A percentile compares a stretch with the other conserved stretches of the same genome.
These are phyloP conservation scores for Oryza meridionalis DNA, from an alignment of 176 grass and related monocot species.

Conservation along the genomic window DNA sequence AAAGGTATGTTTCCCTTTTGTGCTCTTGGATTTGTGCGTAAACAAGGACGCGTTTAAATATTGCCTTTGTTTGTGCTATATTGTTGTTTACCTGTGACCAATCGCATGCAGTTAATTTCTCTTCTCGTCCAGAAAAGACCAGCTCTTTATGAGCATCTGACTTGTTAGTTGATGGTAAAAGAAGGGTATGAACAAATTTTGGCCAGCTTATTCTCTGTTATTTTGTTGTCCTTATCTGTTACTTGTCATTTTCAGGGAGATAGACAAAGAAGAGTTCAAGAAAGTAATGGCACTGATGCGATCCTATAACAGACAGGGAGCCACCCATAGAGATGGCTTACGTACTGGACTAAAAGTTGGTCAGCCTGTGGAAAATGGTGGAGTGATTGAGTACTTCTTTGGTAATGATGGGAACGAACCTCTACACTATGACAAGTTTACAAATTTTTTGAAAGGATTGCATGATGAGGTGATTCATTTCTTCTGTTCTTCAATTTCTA, in stretches of 20 bases:
- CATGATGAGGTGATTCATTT: constrained; percentile 72
- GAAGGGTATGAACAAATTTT: constrained; percentile 68
- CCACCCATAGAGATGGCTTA: constrained; percentile 73
- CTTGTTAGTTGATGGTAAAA: constrained; percentile 74
- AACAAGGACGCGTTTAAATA: constrained; percentile 45
- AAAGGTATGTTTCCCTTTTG: constrained; percentile 48
- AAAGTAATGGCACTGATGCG: constrained; percentile 97
- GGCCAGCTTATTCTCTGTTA: constrained; percentile 32
- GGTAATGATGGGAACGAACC: constrained; percentile 68
- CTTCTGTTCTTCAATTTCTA: constrained; percentile 19
- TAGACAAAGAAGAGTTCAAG: constrained; percentile 96
- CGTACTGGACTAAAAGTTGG: constrained; percentile 81
- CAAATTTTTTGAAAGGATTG: constrained; percentile 74
- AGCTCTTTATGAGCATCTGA: constrained; percentile 65
- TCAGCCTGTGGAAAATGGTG: constrained; percentile 76
- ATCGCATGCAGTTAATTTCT: constrained; percentile 72
- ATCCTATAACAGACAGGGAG: constrained; percentile 88
- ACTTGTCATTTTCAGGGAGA: constrained; percentile 67
- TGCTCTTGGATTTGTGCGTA: constrained; percentile 45
- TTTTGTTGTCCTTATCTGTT: constrained; percentile 41
- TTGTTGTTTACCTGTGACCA: constrained; percentile 75
- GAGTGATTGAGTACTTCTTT: constrained; percentile 86
- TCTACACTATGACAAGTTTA: constrained; percentile 76
- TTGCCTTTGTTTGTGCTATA: constrained; percentile 49
- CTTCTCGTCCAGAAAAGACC: constrained; percentile 66